A percentile compares a stretch with the other conserved stretches of the same genome.
These are phyloP conservation scores for Lachancea mirantina DNA, from an alignment of 805 yeast genomes.

Conservation along the genomic window DNA sequence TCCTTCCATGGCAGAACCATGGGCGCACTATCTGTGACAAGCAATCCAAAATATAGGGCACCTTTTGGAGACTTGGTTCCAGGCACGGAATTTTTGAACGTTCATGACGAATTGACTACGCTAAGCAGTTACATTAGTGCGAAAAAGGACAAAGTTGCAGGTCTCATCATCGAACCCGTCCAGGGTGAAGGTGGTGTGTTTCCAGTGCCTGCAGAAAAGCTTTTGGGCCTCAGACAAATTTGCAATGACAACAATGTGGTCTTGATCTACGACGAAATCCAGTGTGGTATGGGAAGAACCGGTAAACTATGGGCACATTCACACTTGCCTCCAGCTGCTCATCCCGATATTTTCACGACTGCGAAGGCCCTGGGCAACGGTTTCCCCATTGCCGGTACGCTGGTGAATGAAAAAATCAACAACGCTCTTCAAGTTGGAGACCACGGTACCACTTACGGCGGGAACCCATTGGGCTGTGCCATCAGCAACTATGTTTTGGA, in stretches of 20 bases:
- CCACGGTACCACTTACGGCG: slow-evolving; percentile 97
- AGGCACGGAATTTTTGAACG: slow-evolving; percentile 48
- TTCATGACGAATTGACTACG: slow-evolving; percentile 30
- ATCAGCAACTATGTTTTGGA: slow-evolving; percentile 72
- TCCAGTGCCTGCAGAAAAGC: slow-evolving; percentile 56
- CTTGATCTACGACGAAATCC: slow-evolving; percentile 90
- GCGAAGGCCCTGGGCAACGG: slow-evolving; percentile 98
- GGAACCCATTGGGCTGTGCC: slow-evolving; percentile 86
- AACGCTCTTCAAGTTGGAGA: slow-evolving; percentile 75
- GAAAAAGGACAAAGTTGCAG: slow-evolving; percentile 49
- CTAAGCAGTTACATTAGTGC: slow-evolving; percentile 17
- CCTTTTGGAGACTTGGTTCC: slow-evolving; percentile 93
- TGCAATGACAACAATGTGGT: slow-evolving; percentile 66
- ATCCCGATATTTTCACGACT: slow-evolving; percentile 89
- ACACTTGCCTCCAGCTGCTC: slow-evolving; percentile 65
- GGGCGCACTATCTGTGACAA: slow-evolving; percentile 90
- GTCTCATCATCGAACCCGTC: slow-evolving; percentile 91
- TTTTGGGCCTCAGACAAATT: slow-evolving; percentile 55
- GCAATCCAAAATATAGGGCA: slow-evolving; percentile 84
- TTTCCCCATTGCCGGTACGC: slow-evolving; percentile 90
- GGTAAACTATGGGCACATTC: slow-evolving; percentile 93
- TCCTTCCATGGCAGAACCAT: slow-evolving; percentile 94
- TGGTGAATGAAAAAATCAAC: slow-evolving; percentile 77
- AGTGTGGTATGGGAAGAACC: slow-evolving; percentile 91
- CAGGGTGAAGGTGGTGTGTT: slow-evolving; percentile 98